Base-by-base conservation (phyloP, 306 rosid genomes). In the Myrica gale region DNA sequence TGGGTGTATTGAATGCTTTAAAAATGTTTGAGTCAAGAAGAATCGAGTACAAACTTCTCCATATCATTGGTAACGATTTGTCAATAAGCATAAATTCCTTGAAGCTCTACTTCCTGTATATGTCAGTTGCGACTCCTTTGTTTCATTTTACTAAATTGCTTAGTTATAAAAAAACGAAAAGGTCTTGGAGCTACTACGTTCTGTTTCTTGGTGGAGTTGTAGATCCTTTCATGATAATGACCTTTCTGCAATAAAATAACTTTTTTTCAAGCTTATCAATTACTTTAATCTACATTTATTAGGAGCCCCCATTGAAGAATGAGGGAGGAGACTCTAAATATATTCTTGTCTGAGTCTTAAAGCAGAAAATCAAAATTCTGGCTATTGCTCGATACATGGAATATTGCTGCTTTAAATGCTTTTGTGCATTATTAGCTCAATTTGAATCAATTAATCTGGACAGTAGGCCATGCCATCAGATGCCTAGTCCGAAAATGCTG, bases 371-470 rank as follows among this genome's bases (percentile, higher is more conserved):
- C n/a, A 46, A 48, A 73, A 74, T 70, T 66, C 17, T 68, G 23
- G 76, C 79, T 46, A 54, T 78, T 17, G 55, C 50, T 78, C 21
- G 74, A 57, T 54, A 71, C 45, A 46, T 74, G 71, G 79, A 78
- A 83, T 78, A 39, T 63, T n/a, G 3, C 7, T 63, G 11, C 47
- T 15, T 63, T 58, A 11, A 48, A 67, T 70, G 61, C 47, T 23
- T 51, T 20, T 50, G 13, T 76, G 75, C 69, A 65, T 66, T 74
- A 71, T 52, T 6, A 81, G 78, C 68, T 60, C 50, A 76, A 80
- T 85, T 87, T 87, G 91, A 84, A 78, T 76, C 71, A 76, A 69
- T 53, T 80, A 81, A 82, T 78, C 58, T 52, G 81, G 79, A 72
- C 88, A 76, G 63, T 62, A 57, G 74, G 75, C 80, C 84, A 52